Evolutionary conservation across 2,329 filamentous ascomycete genomes (phyloP).

Genomic region (Nigrospora osmanthi): DNA sequence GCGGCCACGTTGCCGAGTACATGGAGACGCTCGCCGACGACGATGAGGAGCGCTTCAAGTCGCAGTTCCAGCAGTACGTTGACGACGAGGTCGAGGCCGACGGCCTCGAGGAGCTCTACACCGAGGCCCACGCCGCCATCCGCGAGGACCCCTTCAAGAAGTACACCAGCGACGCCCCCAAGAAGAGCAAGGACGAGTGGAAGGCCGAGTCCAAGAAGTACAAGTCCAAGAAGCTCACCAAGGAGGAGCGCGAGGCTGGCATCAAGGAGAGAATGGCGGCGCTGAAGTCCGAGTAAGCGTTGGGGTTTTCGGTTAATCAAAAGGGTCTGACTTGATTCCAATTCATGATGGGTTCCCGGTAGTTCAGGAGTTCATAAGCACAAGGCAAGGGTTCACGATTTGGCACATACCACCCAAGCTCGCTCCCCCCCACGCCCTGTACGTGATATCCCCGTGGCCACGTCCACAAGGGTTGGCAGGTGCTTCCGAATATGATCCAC

Average conservation of each 20-base stretch:
- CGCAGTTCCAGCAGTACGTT: slow-evolving; percentile 96
- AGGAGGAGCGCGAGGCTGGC: slow-evolving; percentile 73
- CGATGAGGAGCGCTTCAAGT: slow-evolving; percentile 99
- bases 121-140: slow-evolving; percentile 91
- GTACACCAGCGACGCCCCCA: slow-evolving; percentile 61
- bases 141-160: slow-evolving; percentile 98
- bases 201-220: slow-evolving; percentile 93
- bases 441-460: not conserved
- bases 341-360: slow-evolving; percentile 2
- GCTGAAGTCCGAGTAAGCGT: slow-evolving; percentile 51
- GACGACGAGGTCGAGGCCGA: slow-evolving; percentile 96
- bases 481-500: slow-evolving; percentile 1
- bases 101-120: slow-evolving; percentile 92
- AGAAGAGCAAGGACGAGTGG: slow-evolving; percentile 98
- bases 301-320: slow-evolving; percentile 1
- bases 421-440: not conserved
- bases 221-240: slow-evolving; percentile 68
- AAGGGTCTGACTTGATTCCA: slow-evolving; percentile 1
- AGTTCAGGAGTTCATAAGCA: slow-evolving; percentile 1
- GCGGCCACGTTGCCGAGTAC: slow-evolving; percentile 98
- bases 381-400: slow-evolving; percentile 2
- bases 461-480: not conserved
- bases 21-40: slow-evolving; percentile 99
- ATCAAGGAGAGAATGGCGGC: slow-evolving; percentile 89
- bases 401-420: not conserved